Evolutionary conservation across 164 flowering plant genomes (phyloP).

Genomic region (Sedum album): DNA sequence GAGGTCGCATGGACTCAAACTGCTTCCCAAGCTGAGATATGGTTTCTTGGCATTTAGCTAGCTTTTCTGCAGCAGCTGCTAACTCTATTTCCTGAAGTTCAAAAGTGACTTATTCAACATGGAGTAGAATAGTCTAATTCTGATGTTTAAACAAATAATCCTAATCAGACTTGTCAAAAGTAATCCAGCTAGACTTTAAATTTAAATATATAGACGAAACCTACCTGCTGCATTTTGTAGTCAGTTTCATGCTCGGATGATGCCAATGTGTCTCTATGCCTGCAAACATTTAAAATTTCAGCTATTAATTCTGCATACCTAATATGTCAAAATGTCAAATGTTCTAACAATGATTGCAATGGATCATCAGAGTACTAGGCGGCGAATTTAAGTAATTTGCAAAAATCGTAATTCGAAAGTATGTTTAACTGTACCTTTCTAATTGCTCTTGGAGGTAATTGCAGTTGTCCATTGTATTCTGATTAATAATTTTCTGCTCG

Average conservation of each 20-base stretch:
- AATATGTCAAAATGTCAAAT: too few species aligned
- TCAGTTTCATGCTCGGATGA: slow-evolving; percentile 38
- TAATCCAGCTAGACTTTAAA: not conserved
- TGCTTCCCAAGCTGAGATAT: slow-evolving; percentile 87
- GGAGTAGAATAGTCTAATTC: not conserved
- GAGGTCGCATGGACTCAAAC: slow-evolving; percentile 62
- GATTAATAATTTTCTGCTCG: slow-evolving; percentile 51
- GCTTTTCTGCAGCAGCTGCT: slow-evolving; percentile 83
- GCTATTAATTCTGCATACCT: not conserved
- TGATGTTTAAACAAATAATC: not conserved
- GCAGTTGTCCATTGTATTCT: slow-evolving; percentile 51
- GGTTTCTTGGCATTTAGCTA: slow-evolving; percentile 95
- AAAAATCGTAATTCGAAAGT: too few species aligned
- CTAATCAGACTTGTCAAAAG: not conserved
- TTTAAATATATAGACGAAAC: not conserved
- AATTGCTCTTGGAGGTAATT: slow-evolving; percentile 64
- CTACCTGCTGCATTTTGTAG: slow-evolving; percentile 57
- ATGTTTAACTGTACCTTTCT: slow-evolving; percentile 46
- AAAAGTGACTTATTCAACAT: not conserved
- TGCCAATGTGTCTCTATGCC: slow-evolving; percentile 41
- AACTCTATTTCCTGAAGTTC: slow-evolving; percentile 58
- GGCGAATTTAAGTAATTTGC: too few species aligned
- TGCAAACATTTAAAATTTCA: slow-evolving; percentile 5
- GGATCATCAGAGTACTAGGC: too few species aligned
- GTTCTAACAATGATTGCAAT: too few species aligned